Evolutionary conservation across 176 grass and related monocot species (phyloP).

Genomic region (Lolium multiflorum): DNA sequence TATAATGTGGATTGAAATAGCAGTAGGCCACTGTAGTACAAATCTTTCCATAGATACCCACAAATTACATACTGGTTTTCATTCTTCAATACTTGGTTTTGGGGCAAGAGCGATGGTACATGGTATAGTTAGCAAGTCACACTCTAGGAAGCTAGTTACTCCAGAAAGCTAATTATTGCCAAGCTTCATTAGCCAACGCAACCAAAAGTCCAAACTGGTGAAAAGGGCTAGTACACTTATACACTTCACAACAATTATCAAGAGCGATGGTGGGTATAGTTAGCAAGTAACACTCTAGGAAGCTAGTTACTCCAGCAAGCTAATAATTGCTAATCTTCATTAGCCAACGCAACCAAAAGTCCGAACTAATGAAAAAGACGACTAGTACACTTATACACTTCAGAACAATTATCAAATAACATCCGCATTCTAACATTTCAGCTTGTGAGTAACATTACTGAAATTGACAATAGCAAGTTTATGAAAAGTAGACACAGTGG

Average conservation of each 20-base stretch:
- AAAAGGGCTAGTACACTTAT: no score
- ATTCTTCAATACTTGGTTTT: neutral
- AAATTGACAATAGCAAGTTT: neutral
- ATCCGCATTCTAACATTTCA: neutral
- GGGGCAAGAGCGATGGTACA: neutral
- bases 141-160: neutral
- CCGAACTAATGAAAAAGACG: no score
- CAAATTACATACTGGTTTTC: no score
- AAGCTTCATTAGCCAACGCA: no score
- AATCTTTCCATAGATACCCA: neutral
- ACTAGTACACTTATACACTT: no score
- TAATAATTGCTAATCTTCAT: no score
- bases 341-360: no score
- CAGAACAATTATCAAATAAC: neutral
- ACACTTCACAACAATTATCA: no score
- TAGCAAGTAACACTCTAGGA: neutral
- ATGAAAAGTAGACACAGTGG: slow-evolving; percentile 8
- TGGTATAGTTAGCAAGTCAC: neutral
- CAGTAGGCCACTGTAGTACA: neutral
- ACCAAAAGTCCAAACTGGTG: no score
- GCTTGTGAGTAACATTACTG: neutral
- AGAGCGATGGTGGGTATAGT: neutral
- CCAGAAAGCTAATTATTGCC: neutral
- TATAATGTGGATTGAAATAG: neutral
- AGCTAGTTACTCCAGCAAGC: neutral